A percentile compares a stretch with the other conserved stretches of the same genome.
Evolutionary conservation across 345 rosid species (phyloP).

Genomic region (Jatropha curcas): DNA sequence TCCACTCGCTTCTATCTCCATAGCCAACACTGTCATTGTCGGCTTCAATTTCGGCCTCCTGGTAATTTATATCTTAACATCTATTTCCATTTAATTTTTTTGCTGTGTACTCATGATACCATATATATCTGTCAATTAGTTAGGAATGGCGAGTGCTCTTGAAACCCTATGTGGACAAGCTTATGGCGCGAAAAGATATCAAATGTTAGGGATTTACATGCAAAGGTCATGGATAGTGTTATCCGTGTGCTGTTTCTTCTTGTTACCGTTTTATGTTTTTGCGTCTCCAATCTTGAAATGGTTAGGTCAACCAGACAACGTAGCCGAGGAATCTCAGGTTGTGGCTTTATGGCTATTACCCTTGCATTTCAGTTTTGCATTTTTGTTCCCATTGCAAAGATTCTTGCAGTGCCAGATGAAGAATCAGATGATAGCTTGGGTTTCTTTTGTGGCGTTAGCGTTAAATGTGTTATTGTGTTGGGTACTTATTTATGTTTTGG

Average conservation of each 20-base stretch:
- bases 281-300: constrained; percentile 58
- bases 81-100: not conserved
- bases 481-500: constrained; percentile 44
- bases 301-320: constrained; percentile 63
- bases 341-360: constrained; percentile 57
- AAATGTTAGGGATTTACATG: constrained; percentile 66
- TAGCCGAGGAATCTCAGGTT: constrained; percentile 56
- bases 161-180: constrained; percentile 81
- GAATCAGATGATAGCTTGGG: constrained; percentile 48
- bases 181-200: constrained; percentile 58
- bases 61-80: constrained; percentile 27
- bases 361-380: constrained; percentile 58
- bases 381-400: constrained; percentile 56
- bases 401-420: constrained; percentile 67
- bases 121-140: constrained; percentile 24
- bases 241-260: constrained; percentile 42
- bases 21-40: constrained; percentile 59
- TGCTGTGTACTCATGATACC: too few relatives aligned
- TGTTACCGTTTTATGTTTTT: constrained; percentile 52
- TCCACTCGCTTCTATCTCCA: constrained; percentile 62
- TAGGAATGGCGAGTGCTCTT: constrained; percentile 78
- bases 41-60: constrained; percentile 69
- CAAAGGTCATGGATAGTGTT: constrained; percentile 73
- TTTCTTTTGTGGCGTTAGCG: constrained; percentile 31
- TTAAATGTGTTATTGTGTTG: constrained; percentile 50